Conservation (phyloP, 1,139 yeast genomes). For the Eremothecium coryli region DNA sequence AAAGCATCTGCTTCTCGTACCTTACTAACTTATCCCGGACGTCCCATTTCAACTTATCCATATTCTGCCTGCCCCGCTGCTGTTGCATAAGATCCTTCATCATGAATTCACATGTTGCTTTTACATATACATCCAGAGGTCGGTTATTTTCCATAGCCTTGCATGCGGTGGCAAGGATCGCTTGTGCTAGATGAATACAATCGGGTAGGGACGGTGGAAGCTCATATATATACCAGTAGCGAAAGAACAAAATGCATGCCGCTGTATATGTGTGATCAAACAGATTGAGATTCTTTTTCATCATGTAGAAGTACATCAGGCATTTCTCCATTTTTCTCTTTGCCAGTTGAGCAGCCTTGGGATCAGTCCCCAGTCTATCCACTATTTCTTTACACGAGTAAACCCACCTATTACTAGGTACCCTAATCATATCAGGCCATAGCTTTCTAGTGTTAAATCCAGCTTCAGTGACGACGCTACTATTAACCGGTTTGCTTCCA, state of each 20-base stretch:
- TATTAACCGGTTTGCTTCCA: neutral
- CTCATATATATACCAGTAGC: conserved; percentile 29
- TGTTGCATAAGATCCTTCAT: conserved; percentile 21
- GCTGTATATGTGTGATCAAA: conserved; percentile 32
- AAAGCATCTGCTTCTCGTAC: conserved; percentile 26
- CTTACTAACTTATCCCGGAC: conserved; percentile 28
- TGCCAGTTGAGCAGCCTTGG: conserved; percentile 17
- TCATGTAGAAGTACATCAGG: conserved; percentile 27
- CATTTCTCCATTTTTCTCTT: conserved; percentile 29
- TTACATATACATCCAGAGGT: conserved; percentile 30
- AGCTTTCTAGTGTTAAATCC: conserved; percentile 24
- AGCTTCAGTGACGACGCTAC: conserved; percentile 1
- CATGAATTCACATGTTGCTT: conserved; percentile 28
- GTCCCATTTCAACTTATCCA: conserved; percentile 32
- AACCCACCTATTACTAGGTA: conserved; percentile 28
- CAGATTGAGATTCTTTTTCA: conserved; percentile 27
- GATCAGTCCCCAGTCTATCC: conserved; percentile 22
- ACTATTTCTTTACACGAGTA: conserved; percentile 26
- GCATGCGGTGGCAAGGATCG: conserved; percentile 31
- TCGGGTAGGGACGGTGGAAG: conserved; percentile 23
- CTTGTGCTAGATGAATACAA: conserved; percentile 28
- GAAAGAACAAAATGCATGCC: conserved; percentile 28
- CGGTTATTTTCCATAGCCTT: conserved; percentile 31
- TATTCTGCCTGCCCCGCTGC: conserved; percentile 20
- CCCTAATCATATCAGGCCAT: conserved; percentile 35